Evolutionary conservation across 352 stramenopile genomes (phyloP).

Genomic region (Saprolegnia parasitica): DNA sequence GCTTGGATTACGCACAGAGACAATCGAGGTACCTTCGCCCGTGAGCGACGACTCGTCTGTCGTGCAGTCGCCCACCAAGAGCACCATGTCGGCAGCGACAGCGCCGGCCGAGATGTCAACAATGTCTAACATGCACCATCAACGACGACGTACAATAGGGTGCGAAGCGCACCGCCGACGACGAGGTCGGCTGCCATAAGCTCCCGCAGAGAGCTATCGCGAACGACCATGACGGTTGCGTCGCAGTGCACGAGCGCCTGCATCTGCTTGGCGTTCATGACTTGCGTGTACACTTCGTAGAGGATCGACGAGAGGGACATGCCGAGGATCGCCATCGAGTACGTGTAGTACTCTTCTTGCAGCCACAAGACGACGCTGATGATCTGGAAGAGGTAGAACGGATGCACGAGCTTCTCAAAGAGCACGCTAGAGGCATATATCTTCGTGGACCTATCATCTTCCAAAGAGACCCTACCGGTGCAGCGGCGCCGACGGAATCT

Average conservation of each 20-base stretch:
- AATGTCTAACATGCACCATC: conserved; percentile 61
- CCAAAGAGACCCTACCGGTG: conserved; percentile 3
- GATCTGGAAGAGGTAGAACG: conserved; percentile 79
- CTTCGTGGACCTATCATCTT: no score
- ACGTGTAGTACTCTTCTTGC: conserved; percentile 57
- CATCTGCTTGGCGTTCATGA: conserved; percentile 57
- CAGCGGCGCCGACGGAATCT: conserved; percentile 46
- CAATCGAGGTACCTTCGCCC: conserved; percentile 37
- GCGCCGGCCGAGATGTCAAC: conserved; percentile 60
- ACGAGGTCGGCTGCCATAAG: conserved; percentile 53
- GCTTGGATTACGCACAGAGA: no score
- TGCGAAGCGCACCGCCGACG: conserved; percentile 58
- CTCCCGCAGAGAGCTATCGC: conserved; percentile 44
- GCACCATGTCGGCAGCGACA: conserved; percentile 55
- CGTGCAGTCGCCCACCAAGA: conserved; percentile 60
- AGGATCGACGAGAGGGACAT: conserved; percentile 64
- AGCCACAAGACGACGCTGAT: conserved; percentile 64
- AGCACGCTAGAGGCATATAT: conserved; percentile 37
- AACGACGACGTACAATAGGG: conserved; percentile 55
- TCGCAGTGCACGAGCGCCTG: conserved; percentile 54
- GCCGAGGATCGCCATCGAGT: conserved; percentile 54
- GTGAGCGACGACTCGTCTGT: conserved; percentile 75
- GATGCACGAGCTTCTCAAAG: conserved; percentile 62
- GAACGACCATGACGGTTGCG: conserved; percentile 52
- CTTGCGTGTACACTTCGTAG: conserved; percentile 64